These are phyloP conservation scores for Lodderomyces orthopsilosis DNA, from an alignment of 1,139 yeast species.

Conservation along the genomic window DNA sequence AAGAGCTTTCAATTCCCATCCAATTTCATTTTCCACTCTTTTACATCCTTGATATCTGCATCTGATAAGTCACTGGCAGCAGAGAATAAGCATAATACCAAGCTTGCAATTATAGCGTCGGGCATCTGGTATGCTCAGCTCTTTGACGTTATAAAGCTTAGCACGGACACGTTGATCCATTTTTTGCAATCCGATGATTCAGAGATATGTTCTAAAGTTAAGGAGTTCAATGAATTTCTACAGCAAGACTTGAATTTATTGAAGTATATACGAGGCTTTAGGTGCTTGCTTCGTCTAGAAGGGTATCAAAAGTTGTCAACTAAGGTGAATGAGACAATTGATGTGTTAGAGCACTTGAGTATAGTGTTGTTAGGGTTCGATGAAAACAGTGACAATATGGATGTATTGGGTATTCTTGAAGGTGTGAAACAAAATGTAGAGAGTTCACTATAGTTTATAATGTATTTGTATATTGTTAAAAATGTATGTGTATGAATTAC, in stretches of 20 bases:
- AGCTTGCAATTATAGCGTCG: constrained; percentile 14
- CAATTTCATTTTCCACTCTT: constrained; percentile 42
- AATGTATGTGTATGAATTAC: background rate
- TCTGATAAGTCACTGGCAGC: constrained; percentile 9
- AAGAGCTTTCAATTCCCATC: constrained; percentile 42
- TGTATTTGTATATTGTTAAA: background rate
- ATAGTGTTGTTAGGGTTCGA: constrained; percentile 7
- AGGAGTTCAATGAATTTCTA: constrained; percentile 30
- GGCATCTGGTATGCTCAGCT: constrained; percentile 36
- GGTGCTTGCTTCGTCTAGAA: background rate
- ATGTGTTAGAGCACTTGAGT: constrained; percentile 6
- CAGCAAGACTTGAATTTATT: constrained; percentile 29
- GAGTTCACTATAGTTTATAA: background rate
- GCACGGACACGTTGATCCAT: constrained; percentile 22
- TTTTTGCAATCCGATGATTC: constrained; percentile 1
- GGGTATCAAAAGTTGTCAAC: constrained; percentile 2
- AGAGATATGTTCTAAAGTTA: constrained; percentile 14
- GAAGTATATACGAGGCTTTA: constrained; percentile 15
- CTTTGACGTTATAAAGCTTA: constrained; percentile 34
- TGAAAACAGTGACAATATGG: constrained; percentile 1
- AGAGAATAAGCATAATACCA: constrained; percentile 8
- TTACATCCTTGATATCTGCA: constrained; percentile 26
- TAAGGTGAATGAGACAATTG: constrained; percentile 1
- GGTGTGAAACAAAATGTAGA: constrained; percentile 1
- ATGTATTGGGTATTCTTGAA: background rate